Evolutionary conservation across 257 asterid genomes (phyloP), one percentile per base, ranked within the genome.

Genomic region (Rhazya stricta): DNA sequence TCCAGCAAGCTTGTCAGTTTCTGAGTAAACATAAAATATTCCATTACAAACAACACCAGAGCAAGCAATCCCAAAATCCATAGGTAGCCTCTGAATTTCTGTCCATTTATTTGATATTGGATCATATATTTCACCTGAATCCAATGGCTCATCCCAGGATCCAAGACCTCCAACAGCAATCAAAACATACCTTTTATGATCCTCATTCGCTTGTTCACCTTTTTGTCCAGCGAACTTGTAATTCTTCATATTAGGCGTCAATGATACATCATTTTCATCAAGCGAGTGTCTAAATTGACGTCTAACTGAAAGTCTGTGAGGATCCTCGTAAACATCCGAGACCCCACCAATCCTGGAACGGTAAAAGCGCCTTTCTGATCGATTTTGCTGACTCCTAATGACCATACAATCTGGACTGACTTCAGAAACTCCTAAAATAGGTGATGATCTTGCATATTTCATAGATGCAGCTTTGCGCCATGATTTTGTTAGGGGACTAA

Each of bases 91-190:
- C 32, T 88, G 98, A 75, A 92, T 92, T 73, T 92, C 99, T 0
- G 90, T 88, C 99, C 99, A 92, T 78, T 91, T 95, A 69, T 92
- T 92, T 18, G 94, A 83, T 29, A 79, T 65, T 1, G 96, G 86
- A 77, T 95, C 99, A 58, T 89, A 95, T 9, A 95, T 88, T 83
- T 95, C 98, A n/a, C 88, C 89, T 0, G 97, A 83, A 82, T 92
- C 93, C 68, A 95, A 68, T 0, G 96, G 89, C 75, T 92, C 98
- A 10, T 95, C 97, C 98, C 96, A 95, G 27, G 92, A 79, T 67
- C 99, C 99, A 29, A 86, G 94, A 41, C 99, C 99, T 77, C 98
- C 99, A 9, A 95, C 97, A 2, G 91, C 96, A 29, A 94, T 88
- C 82, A 94, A 37, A 53, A 92, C 80, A 74, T 86, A 86, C 74